Conservation (phyloP, 225 moss, liverwort and hornwort species). For the Physcomitrellopsis africana region DNA sequence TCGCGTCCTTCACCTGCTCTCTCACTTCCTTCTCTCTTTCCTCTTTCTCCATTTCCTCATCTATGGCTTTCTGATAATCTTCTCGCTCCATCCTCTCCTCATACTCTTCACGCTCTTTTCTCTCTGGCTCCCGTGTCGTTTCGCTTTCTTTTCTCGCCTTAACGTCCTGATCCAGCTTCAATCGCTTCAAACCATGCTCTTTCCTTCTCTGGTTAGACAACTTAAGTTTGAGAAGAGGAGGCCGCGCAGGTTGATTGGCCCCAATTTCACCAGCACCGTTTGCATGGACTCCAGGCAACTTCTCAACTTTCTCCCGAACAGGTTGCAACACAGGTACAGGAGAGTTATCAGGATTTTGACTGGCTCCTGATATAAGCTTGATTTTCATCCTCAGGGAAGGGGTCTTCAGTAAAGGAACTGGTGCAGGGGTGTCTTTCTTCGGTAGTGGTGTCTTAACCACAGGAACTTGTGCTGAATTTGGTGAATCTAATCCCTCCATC, state of each 20-base stretch:
- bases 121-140: slow-evolving; percentile 33
- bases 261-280: slow-evolving; percentile 34
- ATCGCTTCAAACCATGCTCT: slow-evolving; percentile 27
- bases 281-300: slow-evolving; percentile 22
- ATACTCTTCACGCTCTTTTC: slow-evolving; percentile 5
- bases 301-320: slow-evolving; percentile 33
- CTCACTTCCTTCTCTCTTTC: too few relatives aligned
- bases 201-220: slow-evolving; percentile 44
- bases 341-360: slow-evolving; percentile 34
- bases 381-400: slow-evolving; percentile 79
- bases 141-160: slow-evolving; percentile 37
- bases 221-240: slow-evolving; percentile 44
- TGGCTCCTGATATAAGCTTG: slow-evolving; percentile 65
- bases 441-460: slow-evolving; percentile 27
- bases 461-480: slow-evolving; percentile 41
- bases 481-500: slow-evolving; percentile 74
- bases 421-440: slow-evolving; percentile 37
- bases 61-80: slow-evolving; percentile 44
- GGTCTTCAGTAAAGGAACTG: slow-evolving; percentile 45
- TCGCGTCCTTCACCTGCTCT: too few relatives aligned
- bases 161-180: slow-evolving; percentile 37
- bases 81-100: slow-evolving; percentile 25
- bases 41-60: slow-evolving; percentile 37
- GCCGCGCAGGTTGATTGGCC: slow-evolving; percentile 20
- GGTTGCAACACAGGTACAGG: slow-evolving; percentile 24